A percentile compares a stretch with the other conserved stretches of the same genome.
Evolutionary conservation across 805 yeast species (phyloP).

Genomic region (Torulaspora quercuum): DNA sequence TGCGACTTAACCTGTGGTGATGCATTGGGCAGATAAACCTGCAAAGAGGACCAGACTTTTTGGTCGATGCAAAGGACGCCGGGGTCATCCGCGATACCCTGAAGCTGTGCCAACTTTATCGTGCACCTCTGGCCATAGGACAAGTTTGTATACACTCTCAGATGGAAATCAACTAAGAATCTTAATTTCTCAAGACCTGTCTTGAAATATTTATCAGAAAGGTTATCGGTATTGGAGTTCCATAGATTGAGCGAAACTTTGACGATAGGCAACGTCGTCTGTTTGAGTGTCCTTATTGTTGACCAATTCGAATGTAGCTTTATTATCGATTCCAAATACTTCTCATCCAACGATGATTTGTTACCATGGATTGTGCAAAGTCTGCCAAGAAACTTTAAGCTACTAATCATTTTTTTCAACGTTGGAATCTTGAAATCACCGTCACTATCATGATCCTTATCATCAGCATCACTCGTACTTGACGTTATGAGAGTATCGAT

Average conservation of each 20-base stretch:
- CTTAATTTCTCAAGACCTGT: constrained; percentile 30
- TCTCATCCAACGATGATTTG: constrained; percentile 18
- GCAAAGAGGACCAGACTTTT: constrained; percentile 12
- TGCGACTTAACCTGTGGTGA: constrained; percentile 13
- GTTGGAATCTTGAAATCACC: constrained; percentile 19
- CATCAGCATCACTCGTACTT: neutral
- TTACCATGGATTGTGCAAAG: constrained; percentile 25
- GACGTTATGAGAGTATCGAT: constrained; percentile 23
- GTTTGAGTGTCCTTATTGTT: neutral
- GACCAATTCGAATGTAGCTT: constrained; percentile 20
- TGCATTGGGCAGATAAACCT: constrained; percentile 10
- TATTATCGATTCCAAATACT: constrained; percentile 24
- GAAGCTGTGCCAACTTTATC: constrained; percentile 24
- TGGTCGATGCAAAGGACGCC: constrained; percentile 9
- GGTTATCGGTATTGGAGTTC: constrained; percentile 27
- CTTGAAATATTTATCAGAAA: constrained; percentile 29
- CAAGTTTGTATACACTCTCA: constrained; percentile 26
- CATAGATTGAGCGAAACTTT: constrained; percentile 32
- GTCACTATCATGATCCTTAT: constrained; percentile 6
- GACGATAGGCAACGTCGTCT: constrained; percentile 11
- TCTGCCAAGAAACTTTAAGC: constrained; percentile 25
- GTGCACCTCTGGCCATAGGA: constrained; percentile 26
- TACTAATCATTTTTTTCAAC: constrained; percentile 24
- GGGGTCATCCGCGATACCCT: constrained; percentile 2
- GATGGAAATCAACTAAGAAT: constrained; percentile 33